A percentile compares a stretch with the other conserved stretches of the same genome.
phyloP scores from a whole-genome alignment of 257 asterid species.

The Solanum dulcamara region DNA sequence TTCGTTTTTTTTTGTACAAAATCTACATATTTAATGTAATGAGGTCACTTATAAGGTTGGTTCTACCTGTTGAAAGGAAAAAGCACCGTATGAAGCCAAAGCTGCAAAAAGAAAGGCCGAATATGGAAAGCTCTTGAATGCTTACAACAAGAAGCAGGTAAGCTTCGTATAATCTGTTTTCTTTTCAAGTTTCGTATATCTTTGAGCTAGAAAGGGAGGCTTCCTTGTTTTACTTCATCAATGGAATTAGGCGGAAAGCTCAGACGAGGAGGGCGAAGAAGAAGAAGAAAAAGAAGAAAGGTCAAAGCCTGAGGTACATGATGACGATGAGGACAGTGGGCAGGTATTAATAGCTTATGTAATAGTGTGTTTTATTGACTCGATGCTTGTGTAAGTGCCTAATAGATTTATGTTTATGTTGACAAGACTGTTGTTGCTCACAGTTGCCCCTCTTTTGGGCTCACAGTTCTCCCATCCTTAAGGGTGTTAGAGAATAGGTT shows the following conservation, averaged over 20 bases:
- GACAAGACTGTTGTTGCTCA: background rate
- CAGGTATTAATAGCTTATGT: constrained; percentile 25
- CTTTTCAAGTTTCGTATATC: background rate
- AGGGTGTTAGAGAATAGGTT: background rate
- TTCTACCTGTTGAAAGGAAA: constrained; percentile 44
- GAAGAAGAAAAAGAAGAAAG: constrained; percentile 54
- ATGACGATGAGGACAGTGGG: constrained; percentile 43
- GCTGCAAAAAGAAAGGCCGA: constrained; percentile 80
- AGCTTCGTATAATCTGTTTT: background rate
- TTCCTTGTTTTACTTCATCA: background rate
- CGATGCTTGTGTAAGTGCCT: background rate
- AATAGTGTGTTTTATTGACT: background rate
- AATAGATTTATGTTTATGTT: background rate
- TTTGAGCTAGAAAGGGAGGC: background rate
- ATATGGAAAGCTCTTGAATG: constrained; percentile 65
- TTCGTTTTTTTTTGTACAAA: background rate
- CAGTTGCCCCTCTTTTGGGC: background rate
- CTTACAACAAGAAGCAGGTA: constrained; percentile 87
- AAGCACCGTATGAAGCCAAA: constrained; percentile 93
- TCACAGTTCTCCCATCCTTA: background rate
- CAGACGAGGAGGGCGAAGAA: constrained; percentile 76
- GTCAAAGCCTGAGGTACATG: constrained; percentile 63
- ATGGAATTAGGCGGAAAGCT: constrained; percentile 50
- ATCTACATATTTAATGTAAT: background rate
- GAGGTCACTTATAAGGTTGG: background rate